phyloP scores from a whole-genome alignment of 2,329 filamentous ascomycete species.

The Penicillium sp. region DNA sequence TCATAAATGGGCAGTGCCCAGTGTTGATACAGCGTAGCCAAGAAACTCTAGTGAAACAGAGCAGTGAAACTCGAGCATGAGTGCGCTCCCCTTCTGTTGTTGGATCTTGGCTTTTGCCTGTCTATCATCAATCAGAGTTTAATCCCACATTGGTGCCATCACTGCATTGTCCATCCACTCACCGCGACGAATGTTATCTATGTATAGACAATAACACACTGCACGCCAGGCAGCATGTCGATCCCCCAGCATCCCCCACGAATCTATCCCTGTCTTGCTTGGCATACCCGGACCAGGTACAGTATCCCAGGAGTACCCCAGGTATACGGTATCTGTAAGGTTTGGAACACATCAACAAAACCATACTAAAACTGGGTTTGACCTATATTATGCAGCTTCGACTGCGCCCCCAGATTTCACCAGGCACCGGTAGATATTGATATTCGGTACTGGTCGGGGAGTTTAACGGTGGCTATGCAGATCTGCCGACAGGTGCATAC shows the following conservation, averaged over 20 bases:
- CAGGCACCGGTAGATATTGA: background rate
- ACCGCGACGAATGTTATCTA: background rate
- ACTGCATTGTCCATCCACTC: background rate
- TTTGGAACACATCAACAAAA: background rate
- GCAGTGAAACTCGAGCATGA: background rate
- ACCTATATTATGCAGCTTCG: background rate
- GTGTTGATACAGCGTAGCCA: background rate
- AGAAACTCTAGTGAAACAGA: background rate
- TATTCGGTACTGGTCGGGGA: background rate
- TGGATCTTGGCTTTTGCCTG: background rate
- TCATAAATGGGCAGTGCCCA: slow-evolving; percentile 3
- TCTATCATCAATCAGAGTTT: slow-evolving; percentile 8
- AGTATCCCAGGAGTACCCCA: background rate
- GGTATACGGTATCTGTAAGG: slow-evolving; percentile 5
- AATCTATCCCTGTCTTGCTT: slow-evolving; percentile 10
- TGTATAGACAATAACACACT: background rate
- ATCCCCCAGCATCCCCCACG: slow-evolving; percentile 6
- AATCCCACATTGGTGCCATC: background rate
- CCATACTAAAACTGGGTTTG: background rate
- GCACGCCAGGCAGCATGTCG: slow-evolving; percentile 4
- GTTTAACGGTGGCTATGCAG: slow-evolving; percentile 12
- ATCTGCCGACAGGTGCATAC: slow-evolving; percentile 1
- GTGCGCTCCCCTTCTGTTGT: background rate
- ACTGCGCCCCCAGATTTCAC: background rate
- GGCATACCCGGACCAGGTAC: slow-evolving; percentile 3